Conservation (phyloP, 2,329 filamentous ascomycete genomes). For the Colletotrichum paranaense region DNA sequence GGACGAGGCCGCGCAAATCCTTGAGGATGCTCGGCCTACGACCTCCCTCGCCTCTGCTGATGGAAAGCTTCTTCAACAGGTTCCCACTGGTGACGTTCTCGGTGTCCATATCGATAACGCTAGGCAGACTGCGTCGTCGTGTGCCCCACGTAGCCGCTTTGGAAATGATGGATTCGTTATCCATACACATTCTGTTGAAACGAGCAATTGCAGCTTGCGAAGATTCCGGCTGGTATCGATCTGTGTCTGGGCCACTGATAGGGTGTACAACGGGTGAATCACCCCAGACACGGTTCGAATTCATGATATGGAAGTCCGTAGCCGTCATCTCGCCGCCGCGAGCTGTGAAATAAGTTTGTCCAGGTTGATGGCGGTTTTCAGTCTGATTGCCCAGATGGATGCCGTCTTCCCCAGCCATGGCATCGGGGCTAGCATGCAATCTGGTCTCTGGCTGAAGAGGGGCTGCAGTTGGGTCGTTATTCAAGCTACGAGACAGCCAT, state of each 20-base stretch:
- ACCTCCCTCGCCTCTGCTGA: conserved; percentile 57
- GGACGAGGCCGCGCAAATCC: conserved; percentile 61
- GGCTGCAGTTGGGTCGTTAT: conserved; percentile 9
- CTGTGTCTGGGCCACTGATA: conserved; percentile 50
- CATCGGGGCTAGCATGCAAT: conserved; percentile 28
- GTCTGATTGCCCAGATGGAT: conserved; percentile 60
- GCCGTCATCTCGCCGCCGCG: conserved; percentile 56
- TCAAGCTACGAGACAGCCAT: conserved; percentile 57
- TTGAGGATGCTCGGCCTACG: conserved; percentile 63
- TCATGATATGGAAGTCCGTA: conserved; percentile 62
- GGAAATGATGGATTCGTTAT: conserved; percentile 70
- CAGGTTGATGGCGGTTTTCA: conserved; percentile 60
- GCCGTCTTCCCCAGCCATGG: conserved; percentile 42
- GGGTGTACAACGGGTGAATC: conserved; percentile 58
- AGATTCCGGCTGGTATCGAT: conserved; percentile 58
- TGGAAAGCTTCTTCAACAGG: conserved; percentile 71
- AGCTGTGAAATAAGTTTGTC: conserved; percentile 61
- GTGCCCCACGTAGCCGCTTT: conserved; percentile 78
- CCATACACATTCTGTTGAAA: conserved; percentile 63
- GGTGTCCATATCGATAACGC: conserved; percentile 63
- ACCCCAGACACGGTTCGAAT: conserved; percentile 59
- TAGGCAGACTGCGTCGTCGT: conserved; percentile 72
- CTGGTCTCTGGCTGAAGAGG: conserved; percentile 19
- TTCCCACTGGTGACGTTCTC: conserved; percentile 69
- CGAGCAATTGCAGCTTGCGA: conserved; percentile 65